Evolutionary conservation across 192 early-diverging fungal species (phyloP).

Genomic region (Blastocladiella britannica): DNA sequence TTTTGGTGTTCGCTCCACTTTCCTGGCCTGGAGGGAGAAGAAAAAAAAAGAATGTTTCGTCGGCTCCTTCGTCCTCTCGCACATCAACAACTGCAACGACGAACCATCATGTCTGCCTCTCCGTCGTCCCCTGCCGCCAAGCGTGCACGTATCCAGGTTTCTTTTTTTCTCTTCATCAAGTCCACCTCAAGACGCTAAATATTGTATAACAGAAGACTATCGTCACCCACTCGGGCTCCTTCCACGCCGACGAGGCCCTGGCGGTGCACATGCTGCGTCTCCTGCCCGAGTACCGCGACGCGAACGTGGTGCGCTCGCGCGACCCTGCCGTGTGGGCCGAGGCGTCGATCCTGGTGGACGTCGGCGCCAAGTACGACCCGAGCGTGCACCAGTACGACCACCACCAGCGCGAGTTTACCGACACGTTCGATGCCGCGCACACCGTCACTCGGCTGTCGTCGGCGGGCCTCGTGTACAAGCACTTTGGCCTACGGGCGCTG

Average conservation of each 20-base stretch:
- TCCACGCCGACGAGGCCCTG: slow-evolving; percentile 56
- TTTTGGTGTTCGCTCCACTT: too few species aligned
- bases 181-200: too few species aligned
- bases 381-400: slow-evolving; percentile 58
- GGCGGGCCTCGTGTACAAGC: slow-evolving; percentile 93
- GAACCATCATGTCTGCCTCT: too few species aligned
- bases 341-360: slow-evolving; percentile 81
- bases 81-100: too few species aligned
- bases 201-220: too few species aligned
- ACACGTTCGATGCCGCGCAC: slow-evolving; percentile 58
- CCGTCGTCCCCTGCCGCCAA: too few species aligned
- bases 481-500: slow-evolving; percentile 75
- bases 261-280: slow-evolving; percentile 69
- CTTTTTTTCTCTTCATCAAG: too few species aligned
- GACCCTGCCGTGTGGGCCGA: slow-evolving; percentile 53
- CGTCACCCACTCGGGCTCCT: neutral
- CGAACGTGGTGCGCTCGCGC: slow-evolving; percentile 55
- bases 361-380: slow-evolving; percentile 79
- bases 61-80: too few species aligned
- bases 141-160: too few species aligned
- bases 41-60: too few species aligned
- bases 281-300: slow-evolving; percentile 34
- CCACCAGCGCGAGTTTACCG: slow-evolving; percentile 81
- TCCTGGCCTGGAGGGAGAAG: too few species aligned
- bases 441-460: slow-evolving; percentile 75